Base-by-base conservation (phyloP, 164 flowering plant species). In the Liriodendron chinense region DNA sequence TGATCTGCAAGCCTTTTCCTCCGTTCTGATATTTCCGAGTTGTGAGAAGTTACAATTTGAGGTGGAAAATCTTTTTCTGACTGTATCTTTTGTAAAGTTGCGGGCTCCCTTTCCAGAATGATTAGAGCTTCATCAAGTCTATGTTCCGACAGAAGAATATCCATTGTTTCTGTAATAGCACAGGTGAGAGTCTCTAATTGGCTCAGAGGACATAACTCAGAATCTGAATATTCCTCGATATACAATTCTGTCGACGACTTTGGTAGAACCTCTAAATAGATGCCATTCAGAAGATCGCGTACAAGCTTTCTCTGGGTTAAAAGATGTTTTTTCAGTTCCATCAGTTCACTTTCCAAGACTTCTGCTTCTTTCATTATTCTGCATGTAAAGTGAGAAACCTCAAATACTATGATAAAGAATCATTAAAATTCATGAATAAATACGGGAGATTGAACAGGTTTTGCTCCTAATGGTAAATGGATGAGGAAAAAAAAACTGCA, bases 111-210 rank as follows among this genome's bases (percentile, higher is more conserved):
- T 76, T 87, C 86, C 24, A 91, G 53, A 12, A 87, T 79, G 14
- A 25, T 68, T 22, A 91, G 77, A 66, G 90, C 91, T 79, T 89
- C 91, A 71, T 89, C 88, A 50, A 85, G 65, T 75, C 85, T 87
- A 47, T 85, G 86, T 73, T 91, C 93, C 8, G 76, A 80, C 47
- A 89, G 72, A 61, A 91, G 86, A 48, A 74, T 62, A 76, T 91
- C 96, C 73, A 89, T 64, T n/a, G 76, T 82, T 50, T 87, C 90
- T 47, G 79, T 78, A 57, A 88, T 79, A 56, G 82, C 50, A 5
- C 78, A 65, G 0, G 77, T 77, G 73, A 82, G 88, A 66, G 28
- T 78, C 82, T 89, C 88, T 74, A 87, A 74, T 25, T 74, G 72
- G 53, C 75, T 76, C 23, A 50, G 59, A n/a, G 71, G 66, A 70